Percentiles rank a stretch among this genome's conserved stretches.
phyloP scores from a whole-genome alignment of 768 basidiomycete species.

The Pholiota molesta region DNA sequence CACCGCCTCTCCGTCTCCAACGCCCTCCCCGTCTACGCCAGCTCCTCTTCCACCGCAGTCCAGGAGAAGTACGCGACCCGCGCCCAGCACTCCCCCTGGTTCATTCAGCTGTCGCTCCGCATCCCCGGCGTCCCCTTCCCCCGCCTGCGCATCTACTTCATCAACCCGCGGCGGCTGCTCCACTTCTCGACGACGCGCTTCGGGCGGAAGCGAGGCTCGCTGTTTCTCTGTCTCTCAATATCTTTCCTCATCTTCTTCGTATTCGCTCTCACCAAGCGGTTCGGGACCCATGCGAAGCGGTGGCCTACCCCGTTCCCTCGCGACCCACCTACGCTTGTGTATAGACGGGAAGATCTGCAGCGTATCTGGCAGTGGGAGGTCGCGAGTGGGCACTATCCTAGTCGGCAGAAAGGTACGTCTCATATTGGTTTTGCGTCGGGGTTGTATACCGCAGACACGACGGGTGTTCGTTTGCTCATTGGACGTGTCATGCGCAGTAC shows the following conservation, averaged over 20 bases:
- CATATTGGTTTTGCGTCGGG: not conserved
- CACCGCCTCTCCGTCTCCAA: constrained; percentile 31
- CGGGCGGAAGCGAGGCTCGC: constrained; percentile 57
- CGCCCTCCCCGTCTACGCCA: constrained; percentile 36
- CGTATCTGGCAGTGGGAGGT: constrained; percentile 97
- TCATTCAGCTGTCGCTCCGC: constrained; percentile 57
- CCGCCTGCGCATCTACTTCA: constrained; percentile 57
- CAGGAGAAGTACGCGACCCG: constrained; percentile 59
- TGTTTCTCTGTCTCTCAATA: constrained; percentile 52
- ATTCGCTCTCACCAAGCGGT: constrained; percentile 64
- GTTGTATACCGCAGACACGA: not conserved
- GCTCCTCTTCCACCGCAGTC: constrained; percentile 52
- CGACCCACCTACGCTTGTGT: constrained; percentile 75
- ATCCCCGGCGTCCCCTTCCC: constrained; percentile 63
- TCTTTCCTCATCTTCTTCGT: constrained; percentile 51
- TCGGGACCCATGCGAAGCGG: constrained; percentile 60
- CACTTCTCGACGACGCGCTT: constrained; percentile 57
- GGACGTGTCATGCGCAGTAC: constrained; percentile 48
- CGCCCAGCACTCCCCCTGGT: constrained; percentile 55
- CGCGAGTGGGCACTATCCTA: constrained; percentile 91
- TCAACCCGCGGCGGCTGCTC: constrained; percentile 64
- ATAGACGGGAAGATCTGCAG: constrained; percentile 76
- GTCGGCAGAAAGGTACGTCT: constrained; percentile 69
- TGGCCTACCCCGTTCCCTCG: constrained; percentile 62
- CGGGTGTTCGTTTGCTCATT: not conserved